A percentile compares a stretch with the other conserved stretches of the same genome.
Conservation (phyloP, 106 monocot species). For the Chionographis japonica region DNA sequence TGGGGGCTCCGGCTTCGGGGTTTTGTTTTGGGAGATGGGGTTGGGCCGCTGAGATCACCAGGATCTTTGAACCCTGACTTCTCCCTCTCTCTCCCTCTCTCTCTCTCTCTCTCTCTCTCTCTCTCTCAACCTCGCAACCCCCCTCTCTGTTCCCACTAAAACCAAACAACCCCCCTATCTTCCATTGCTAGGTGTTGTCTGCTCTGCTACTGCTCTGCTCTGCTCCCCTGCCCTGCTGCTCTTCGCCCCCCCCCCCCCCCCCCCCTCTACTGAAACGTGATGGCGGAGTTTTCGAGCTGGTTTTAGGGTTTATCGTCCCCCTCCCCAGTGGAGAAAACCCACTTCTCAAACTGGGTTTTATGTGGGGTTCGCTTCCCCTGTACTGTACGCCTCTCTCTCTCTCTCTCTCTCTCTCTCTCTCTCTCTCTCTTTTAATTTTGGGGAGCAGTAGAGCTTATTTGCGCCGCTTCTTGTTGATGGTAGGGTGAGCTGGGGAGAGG, state of each 20-base stretch:
- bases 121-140: not conserved
- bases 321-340: no score
- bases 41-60: slow-evolving; percentile 3
- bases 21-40: slow-evolving; percentile 6
- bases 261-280: not conserved
- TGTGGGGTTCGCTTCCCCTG: no score
- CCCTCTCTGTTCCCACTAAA: not conserved
- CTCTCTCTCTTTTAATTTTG: not conserved
- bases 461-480: not conserved
- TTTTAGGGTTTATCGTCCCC: not conserved
- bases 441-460: not conserved
- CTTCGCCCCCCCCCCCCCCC: no score
- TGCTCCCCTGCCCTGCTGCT: not conserved
- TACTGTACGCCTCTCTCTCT: no score
- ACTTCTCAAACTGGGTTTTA: no score
- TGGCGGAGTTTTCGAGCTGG: not conserved
- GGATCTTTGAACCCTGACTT: slow-evolving; percentile 17
- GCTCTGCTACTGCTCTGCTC: not conserved
- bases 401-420: not conserved
- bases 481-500: not conserved
- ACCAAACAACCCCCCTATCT: not conserved
- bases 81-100: not conserved
- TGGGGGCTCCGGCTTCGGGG: not conserved
- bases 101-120: not conserved
- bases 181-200: no score